Evolutionary conservation across 2,329 filamentous ascomycete genomes (phyloP), one percentile per base, ranked within the genome.

Genomic region (Colletotrichum nymphaeae): DNA sequence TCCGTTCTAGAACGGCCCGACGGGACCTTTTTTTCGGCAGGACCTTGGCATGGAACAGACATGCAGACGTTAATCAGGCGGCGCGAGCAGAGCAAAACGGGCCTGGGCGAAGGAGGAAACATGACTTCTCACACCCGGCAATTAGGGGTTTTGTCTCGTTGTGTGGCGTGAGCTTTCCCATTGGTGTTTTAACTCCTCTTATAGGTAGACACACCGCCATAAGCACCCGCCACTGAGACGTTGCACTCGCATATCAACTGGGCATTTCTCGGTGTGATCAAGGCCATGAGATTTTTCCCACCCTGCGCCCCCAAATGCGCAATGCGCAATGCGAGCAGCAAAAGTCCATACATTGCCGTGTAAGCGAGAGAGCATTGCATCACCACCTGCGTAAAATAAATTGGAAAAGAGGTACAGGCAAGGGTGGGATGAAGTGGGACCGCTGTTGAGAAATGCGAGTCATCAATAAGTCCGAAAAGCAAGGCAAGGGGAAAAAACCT

Each of bases 291-390:
- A 14, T 19, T 49, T 30, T 30, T 19, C 12, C 8, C 12, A n/a
- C 12, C 32, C 28, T 28, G 12, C 53, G 9, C 16, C 53, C 19
- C 9, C 30, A 11, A 7, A 14, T 49, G 26, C 32, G 14, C 12
- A 53, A 64, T 69, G 65, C 57, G 28, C 16, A 24, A 42, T 52
- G 57, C 22, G 22, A 37, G 57, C 22, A 30, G 26, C 19, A 12
- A 46, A 8, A 14, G n/a, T 42, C 26, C 14, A 19, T 3, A 14
- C 12, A 37, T 22, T 28, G 19, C 22, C 28, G 26, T 5, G 16
- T 49, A 49, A 56, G 16, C 49, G 56, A 52, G 58, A 16, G 35
- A 63, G 63, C 52, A 63, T 72, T 35, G 49, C 22, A 68, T 69
- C 67, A 63, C 49, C 49, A 32, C 22, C 52, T 58, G 69, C 26